Evolutionary conservation across 2,329 filamentous ascomycete species (phyloP), one percentile per base, ranked within the genome.

Genomic region (Fusarium multiceps): DNA sequence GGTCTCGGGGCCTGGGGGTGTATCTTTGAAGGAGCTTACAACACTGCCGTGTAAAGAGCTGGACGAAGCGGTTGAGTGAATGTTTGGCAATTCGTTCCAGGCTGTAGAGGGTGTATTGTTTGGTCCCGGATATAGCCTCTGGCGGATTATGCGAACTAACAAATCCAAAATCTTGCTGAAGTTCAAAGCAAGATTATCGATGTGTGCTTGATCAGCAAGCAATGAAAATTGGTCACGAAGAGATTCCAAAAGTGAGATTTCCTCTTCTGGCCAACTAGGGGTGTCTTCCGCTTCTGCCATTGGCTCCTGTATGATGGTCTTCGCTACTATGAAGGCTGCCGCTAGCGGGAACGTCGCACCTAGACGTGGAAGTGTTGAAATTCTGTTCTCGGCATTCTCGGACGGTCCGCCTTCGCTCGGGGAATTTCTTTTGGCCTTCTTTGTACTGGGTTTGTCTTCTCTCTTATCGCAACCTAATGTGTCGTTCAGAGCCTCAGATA

Each of bases 61-160:
- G 12, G 72, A 75, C 20, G 72, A 75, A 27, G 51, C 56, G 41
- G 59, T 64, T 27, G 72, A 75, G 55, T 66, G 69, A 16, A 70
- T 62, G 48, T 71, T 74, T 5, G 74, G 70, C 5, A 74, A 34
- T 32, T 75, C 72, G 21, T 75, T 74, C 27, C 68, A 75, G n/a
- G 67, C 62, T 32, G 72, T 66, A 4, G 67, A 69, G 3, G 74
- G 69, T 25, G 74, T 75, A 12, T 7, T 51, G 10, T 14, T 32
- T 37, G 37, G 49, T 21, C 64, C 63, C 18, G 67, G 64, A 13
- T 27, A 71, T 18, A 53, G 54, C 20, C 48, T 74, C 16, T 72
- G 74, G n/a, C 67, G 72, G 13, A 72, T 47, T 11, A 75, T 40
- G 14, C 59, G 69, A 23, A 71, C 30, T 7, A 75, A 55, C 1